Base-by-base conservation (phyloP, 805 yeast species). In the Metschnikowia gelsemii region DNA sequence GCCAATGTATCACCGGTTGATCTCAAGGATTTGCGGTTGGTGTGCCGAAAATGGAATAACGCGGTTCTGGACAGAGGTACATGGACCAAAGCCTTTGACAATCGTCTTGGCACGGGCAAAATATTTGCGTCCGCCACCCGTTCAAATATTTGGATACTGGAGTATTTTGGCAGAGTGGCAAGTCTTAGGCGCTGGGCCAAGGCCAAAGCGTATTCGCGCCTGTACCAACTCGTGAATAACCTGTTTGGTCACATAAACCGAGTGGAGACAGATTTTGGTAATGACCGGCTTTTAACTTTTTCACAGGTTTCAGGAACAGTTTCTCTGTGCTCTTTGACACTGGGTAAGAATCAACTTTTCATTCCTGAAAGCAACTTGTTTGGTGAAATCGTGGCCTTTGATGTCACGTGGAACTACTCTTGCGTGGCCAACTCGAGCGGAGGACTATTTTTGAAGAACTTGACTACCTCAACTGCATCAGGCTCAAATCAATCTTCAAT, bases 31-130 rank as follows among this genome's bases (percentile, higher is more conserved):
- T 51, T 71, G 6, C 62, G 76, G 6, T 47, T 64, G 16, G 83
- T 78, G 5, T 77, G 82, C 47, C 64, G 59, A 37, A 51, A 61
- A 32, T 78, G 83, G 83, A 61, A 69, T 45, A 46, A 47, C 29
- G 66, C 73, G 2, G 64, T 75, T 2, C 62, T 63, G 40, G 76
- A 76, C 50, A 65, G 68, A 41, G 57, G 62, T 8, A 69, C 76
- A 19, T 78, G 82, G 82, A 58, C 60, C 46, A 64, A 62, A 27
- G 68, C 77, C 5, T 77, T 77, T 49, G 55, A 56, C 23, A 48
- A 58, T 24, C 60, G 64, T 35, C 73, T 73, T 47, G 66, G 68
- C 1, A 61, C 66, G 3, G 62, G 52, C 24, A 53, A 40, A 1
- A 43, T 49, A 5, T 77, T 78, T 46, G 70, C 80, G 3, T 64